phyloP scores from a whole-genome alignment of 164 flowering plant genomes.

The Buxus sempervirens region DNA sequence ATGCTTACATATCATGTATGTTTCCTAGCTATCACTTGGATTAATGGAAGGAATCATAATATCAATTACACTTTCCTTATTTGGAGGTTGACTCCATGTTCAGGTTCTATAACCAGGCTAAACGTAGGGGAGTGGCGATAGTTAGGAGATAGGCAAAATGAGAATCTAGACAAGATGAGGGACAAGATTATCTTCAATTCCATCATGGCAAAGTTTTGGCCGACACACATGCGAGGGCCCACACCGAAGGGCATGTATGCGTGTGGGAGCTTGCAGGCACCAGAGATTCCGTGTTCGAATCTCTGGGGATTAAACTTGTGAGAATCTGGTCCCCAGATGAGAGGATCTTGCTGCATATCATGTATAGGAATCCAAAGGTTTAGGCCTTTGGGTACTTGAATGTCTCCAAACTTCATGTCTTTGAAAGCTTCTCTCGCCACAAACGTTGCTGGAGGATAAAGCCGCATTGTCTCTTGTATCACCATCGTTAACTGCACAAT shows the following conservation, averaged over 20 bases:
- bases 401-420: slow-evolving; percentile 2
- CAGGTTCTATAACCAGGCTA: background rate
- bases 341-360: background rate
- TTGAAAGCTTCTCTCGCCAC: background rate
- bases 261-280: background rate
- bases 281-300: background rate
- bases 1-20: no score
- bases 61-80: background rate
- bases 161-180: background rate
- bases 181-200: background rate
- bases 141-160: background rate
- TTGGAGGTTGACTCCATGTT: background rate
- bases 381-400: background rate
- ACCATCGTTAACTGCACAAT: background rate
- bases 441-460: background rate
- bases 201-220: background rate
- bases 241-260: background rate
- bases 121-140: background rate
- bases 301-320: background rate
- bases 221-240: background rate
- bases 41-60: no score
- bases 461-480: background rate
- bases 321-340: background rate
- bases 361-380: background rate
- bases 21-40: no score